These are phyloP conservation scores for Phytophthora cactorum DNA, from an alignment of 352 stramenopile genomes.

Conservation along the genomic window DNA sequence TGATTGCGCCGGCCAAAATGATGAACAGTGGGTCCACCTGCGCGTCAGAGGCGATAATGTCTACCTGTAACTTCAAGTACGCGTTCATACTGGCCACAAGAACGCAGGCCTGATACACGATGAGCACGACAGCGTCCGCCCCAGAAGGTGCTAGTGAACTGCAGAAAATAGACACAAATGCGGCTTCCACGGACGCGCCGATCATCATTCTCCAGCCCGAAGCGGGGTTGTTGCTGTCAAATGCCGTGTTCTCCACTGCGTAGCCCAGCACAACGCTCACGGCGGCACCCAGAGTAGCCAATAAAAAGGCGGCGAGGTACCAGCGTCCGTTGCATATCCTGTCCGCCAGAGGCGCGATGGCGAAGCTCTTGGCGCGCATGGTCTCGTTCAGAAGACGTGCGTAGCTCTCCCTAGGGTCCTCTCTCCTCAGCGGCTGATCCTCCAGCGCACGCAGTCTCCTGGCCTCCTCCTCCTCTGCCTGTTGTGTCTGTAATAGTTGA, in stretches of 20 bases:
- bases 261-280: conserved; percentile 32
- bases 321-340: conserved; percentile 39
- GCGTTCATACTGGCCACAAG: conserved; percentile 57
- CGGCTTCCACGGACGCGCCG: conserved; percentile 32
- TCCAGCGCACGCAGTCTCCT: conserved; percentile 23
- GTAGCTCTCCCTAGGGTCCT: conserved; percentile 36
- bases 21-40: conserved; percentile 58
- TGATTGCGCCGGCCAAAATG: conserved; percentile 45
- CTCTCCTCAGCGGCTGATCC: conserved; percentile 29
- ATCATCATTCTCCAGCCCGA: conserved; percentile 49
- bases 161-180: conserved; percentile 41
- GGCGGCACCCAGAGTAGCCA: conserved; percentile 25
- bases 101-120: conserved; percentile 54
- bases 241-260: conserved; percentile 36
- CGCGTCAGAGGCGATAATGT: conserved; percentile 35
- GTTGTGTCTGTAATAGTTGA: conserved; percentile 9
- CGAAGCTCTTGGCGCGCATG: conserved; percentile 41
- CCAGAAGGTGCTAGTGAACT: conserved; percentile 45
- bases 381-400: conserved; percentile 23
- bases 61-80: conserved; percentile 50
- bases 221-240: conserved; percentile 18
- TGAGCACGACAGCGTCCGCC: conserved; percentile 46
- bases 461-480: conserved; percentile 15
- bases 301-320: conserved; percentile 34
- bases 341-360: conserved; percentile 32